Base-by-base conservation (phyloP, 2,329 filamentous ascomycete genomes). In the Elsinoe arachidis region DNA sequence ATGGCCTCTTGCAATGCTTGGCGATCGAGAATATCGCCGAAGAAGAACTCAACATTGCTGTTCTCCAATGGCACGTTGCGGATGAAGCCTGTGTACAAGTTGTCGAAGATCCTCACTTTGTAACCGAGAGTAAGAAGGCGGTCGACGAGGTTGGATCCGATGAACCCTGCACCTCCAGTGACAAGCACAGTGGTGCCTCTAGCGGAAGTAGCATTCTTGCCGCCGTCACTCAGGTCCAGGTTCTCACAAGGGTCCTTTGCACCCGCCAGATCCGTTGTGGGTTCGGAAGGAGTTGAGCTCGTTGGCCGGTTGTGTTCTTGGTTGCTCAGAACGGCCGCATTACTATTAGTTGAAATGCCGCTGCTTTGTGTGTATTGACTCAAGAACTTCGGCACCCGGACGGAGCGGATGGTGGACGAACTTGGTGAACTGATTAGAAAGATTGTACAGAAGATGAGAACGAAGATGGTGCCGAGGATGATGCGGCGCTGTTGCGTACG, bases 161-260 rank as follows among this genome's bases (percentile, higher is more conserved):
- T 61, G 46, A 59, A 65, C 26, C 67, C 65, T 30, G 63, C 67
- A 34, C 61, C 66, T 12, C 65, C 67, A 9, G 65, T 69, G 39
- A 69, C 62, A 14, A 69, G 62, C n/a, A 69, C 59, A 46, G 34
- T 21, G 14, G 47, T 46, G 10, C 41, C 41, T 23, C 26, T 19
- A 26, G 41, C 41, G 9, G 12, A 23, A 14, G 17, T 15, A 23
- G 41, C 41, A 26, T 12, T 46, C 41, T 46, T 46, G 6, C 41
- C 41, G 9, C 41, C 41, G 4, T 46, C 41, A 23, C 19, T 23
- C 17, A 46, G 21, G 11, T 19, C 10, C 19, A 46, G 21, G 12
- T 23, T 23, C 41, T 46, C 41, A 26, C 41, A 46, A 23, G 41
- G 41, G 26, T 46, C 41, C 41, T 11, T 46, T 10, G 41, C 41